Evolutionary conservation across 2,329 filamentous ascomycete species (phyloP).

Genomic region (Fusarium chaquense): DNA sequence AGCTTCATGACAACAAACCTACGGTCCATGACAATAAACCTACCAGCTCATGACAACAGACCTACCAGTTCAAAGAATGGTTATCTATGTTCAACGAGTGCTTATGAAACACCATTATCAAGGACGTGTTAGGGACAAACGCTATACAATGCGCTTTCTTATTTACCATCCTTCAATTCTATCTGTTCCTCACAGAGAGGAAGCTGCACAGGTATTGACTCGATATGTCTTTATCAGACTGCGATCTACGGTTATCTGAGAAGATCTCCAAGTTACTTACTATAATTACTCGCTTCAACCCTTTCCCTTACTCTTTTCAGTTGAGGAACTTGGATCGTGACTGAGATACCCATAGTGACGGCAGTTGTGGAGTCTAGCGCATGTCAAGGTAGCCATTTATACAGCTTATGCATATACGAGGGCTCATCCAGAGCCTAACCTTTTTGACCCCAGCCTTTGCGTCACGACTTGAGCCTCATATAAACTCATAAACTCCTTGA

Average conservation of each 20-base stretch:
- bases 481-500: background rate
- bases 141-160: no score
- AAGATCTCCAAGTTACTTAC: background rate
- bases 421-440: background rate
- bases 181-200: background rate
- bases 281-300: background rate
- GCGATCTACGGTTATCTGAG: background rate
- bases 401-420: slow-evolving; percentile 27
- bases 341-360: background rate
- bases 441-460: slow-evolving; percentile 1
- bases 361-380: slow-evolving; percentile 3
- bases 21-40: background rate
- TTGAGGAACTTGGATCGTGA: background rate
- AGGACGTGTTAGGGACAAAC: no score
- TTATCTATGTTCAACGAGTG: no score
- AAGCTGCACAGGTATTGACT: background rate
- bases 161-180: no score
- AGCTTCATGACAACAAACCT: background rate
- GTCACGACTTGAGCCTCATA: slow-evolving; percentile 14
- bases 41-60: background rate
- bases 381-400: slow-evolving; percentile 5
- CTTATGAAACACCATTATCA: no score
- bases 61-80: no score
- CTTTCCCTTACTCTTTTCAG: background rate
- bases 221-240: background rate